Evolutionary conservation across 352 stramenopile genomes (phyloP), one percentile per base, ranked within the genome.

Genomic region (Phytophthora hibernalis): DNA sequence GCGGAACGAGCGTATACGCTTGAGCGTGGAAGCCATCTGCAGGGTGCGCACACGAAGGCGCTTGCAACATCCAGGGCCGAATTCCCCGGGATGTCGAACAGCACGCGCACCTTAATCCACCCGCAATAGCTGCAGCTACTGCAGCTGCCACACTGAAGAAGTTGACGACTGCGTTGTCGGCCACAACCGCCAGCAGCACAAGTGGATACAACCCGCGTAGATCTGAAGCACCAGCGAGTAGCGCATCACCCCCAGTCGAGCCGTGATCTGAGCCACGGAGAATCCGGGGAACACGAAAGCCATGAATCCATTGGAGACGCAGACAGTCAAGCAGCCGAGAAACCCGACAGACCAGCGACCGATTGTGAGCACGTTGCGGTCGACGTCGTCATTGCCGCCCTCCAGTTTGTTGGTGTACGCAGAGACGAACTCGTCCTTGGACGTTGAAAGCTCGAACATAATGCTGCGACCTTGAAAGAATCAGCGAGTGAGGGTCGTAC

Each of bases 21-120:
- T 70, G 63, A 11, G 76, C 72, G 38, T 87, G 79, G 62, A 77
- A 2, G 77, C 76, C 64, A 86, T 82, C 56, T 87, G 79, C 74
- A 87, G 12, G 70, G 79, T 30, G 61, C 61, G 53, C 77, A 85
- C 28, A 80, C 22, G 24, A 82, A 71, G 3, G 59, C 65, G 21
- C 54, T 75, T 18, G 74, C 24, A 9, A 68, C 56, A 55, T 87
- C 77, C 49, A 77, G 61, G 18, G 67, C 43, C 16, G 49, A 43
- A 6, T 65, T 72, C 11, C 79, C 79, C 3, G 67, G 77, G 57
- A 87, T 83, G 40, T 68, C 62, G 52, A 87, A 85, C 26, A 87
- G 58, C 37, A 48, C 31, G 22, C 82, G 79, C 35, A 89, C 70
- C 24, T 68, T 76, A 38, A 61, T 77, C 21, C 78, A 74, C 48